Evolutionary conservation across 257 asterid species (phyloP).

Genomic region (Fraxinus quadrangulata): DNA sequence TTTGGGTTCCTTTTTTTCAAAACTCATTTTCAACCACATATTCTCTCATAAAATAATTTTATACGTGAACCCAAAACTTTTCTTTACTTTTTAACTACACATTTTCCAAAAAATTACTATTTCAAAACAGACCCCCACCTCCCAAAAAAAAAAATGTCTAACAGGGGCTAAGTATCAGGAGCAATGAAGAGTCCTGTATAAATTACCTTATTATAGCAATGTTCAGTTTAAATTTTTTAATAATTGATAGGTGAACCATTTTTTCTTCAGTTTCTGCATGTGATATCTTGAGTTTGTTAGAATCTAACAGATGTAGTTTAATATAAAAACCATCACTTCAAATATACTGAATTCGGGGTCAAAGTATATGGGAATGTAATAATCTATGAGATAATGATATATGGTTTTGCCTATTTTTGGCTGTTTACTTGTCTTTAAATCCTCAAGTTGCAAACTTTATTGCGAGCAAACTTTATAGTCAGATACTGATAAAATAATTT

Average conservation of each 20-base stretch:
- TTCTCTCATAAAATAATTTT: too few relatives aligned
- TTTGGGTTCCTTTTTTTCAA: too few relatives aligned
- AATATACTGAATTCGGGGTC: background rate
- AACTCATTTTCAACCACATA: too few relatives aligned
- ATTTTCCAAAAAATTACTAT: too few relatives aligned
- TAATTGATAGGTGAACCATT: background rate
- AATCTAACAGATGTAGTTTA: background rate
- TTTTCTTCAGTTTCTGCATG: background rate
- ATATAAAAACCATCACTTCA: background rate
- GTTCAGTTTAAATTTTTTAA: background rate
- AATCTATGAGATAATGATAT: conserved; percentile 7
- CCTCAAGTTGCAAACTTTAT: background rate
- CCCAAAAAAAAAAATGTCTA: too few relatives aligned
- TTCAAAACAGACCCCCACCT: too few relatives aligned
- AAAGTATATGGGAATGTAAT: background rate
- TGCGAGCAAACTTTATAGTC: background rate
- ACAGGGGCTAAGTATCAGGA: background rate
- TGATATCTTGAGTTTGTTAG: background rate
- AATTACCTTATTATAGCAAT: background rate
- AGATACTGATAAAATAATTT: background rate
- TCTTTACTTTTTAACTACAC: too few relatives aligned
- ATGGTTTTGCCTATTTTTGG: background rate
- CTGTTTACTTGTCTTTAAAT: background rate
- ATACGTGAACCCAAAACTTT: too few relatives aligned
- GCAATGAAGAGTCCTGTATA: background rate